These are phyloP conservation scores for Neofusicoccum umdonicola DNA, from an alignment of 2,329 filamentous ascomycete species.

Conservation along the genomic window DNA sequence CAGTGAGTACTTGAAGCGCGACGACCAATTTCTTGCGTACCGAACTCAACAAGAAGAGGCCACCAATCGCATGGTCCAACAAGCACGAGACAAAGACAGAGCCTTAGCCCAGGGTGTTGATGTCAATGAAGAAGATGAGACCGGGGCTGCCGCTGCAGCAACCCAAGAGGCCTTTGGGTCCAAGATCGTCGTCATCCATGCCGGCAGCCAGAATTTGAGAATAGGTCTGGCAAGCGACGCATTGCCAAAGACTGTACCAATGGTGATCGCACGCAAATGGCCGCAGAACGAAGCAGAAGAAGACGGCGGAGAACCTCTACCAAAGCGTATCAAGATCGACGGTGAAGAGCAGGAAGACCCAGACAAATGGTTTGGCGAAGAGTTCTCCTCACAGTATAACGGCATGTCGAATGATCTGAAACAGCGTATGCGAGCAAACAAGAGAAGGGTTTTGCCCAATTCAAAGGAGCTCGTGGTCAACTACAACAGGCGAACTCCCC, in stretches of 20 bases:
- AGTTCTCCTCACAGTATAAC: conserved; percentile 66
- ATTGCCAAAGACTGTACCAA: conserved; percentile 88
- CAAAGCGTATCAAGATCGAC: conserved; percentile 61
- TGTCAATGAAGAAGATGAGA: conserved; percentile 32
- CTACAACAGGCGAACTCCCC: conserved; percentile 80
- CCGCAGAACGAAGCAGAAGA: conserved; percentile 79
- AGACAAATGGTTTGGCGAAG: conserved; percentile 81
- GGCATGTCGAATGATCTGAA: conserved; percentile 86
- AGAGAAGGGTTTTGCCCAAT: conserved; percentile 93
- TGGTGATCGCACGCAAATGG: conserved; percentile 82
- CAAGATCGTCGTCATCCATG: conserved; percentile 91
- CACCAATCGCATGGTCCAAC: conserved; percentile 78
- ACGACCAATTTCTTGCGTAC: conserved; percentile 90
- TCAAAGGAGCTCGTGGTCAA: conserved; percentile 94
- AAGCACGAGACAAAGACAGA: conserved; percentile 82
- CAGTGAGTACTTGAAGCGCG: conserved; percentile 96
- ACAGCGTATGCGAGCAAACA: conserved; percentile 85
- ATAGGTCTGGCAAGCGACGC: conserved; percentile 96
- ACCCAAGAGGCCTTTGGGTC: conserved; percentile 65
- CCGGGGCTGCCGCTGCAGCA: conserved; percentile 24
- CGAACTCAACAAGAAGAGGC: conserved; percentile 85
- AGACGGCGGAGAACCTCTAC: conserved; percentile 73
- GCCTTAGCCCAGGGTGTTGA: conserved; percentile 64
- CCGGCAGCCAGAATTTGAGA: conserved; percentile 90
- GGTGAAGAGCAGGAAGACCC: conserved; percentile 60